phyloP scores from a whole-genome alignment of 2,329 filamentous ascomycete genomes.

The Fusarium sp. region DNA sequence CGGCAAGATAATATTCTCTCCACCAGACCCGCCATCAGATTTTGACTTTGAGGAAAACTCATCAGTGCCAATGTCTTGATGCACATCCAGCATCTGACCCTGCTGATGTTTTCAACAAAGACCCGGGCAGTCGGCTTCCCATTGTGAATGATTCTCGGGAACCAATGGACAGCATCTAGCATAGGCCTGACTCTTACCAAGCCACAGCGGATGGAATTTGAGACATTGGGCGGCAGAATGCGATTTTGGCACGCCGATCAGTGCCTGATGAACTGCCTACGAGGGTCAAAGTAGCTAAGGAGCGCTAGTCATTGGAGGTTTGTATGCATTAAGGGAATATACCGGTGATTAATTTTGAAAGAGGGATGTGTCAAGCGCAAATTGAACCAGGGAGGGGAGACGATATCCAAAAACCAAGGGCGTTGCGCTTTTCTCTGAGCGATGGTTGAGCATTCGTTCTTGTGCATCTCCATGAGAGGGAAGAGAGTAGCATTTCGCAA shows the following conservation, averaged over 20 bases:
- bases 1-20: constrained; percentile 29
- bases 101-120: not conserved
- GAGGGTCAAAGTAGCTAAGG: constrained; percentile 9
- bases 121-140: not conserved
- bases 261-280: constrained; percentile 4
- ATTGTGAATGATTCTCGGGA: constrained; percentile 15
- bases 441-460: not conserved
- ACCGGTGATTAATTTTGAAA: not conserved
- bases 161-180: constrained; percentile 7
- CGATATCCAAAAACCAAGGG: not conserved
- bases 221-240: constrained; percentile 32
- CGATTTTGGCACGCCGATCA: constrained; percentile 35
- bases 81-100: not conserved
- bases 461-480: not conserved
- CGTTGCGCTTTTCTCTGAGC: not conserved
- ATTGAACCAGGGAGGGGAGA: not conserved
- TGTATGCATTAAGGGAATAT: constrained; percentile 1
- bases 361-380: constrained; percentile 22
- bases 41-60: constrained; percentile 10
- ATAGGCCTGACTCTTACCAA: constrained; percentile 32
- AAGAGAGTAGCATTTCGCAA: not conserved
- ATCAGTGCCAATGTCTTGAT: not conserved
- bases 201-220: constrained; percentile 21
- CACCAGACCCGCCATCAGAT: constrained; percentile 32
- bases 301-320: not conserved